Base-by-base conservation (phyloP, 2,329 filamentous ascomycete genomes). In the Colletotrichum trifolii region DNA sequence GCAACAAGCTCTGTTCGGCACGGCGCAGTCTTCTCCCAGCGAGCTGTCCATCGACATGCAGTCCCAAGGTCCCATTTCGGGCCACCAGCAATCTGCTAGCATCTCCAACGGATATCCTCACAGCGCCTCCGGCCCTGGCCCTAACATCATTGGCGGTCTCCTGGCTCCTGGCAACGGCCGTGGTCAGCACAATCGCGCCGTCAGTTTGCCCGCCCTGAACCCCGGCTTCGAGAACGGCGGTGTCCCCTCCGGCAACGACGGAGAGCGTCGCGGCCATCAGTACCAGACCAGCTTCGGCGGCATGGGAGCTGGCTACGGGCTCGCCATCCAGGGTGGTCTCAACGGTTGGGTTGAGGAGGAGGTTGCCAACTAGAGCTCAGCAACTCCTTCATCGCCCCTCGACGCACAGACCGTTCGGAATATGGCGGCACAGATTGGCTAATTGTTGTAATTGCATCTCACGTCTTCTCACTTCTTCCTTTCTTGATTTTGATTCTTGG, bases 1-100 rank as follows among this genome's bases (percentile, higher is more conserved):
- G 73, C 93, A 97, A 77, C 89, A 90, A 49, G 89, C 92, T 8
- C 84, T 97, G 68, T 97, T 95, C 74, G 91, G 90, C 68, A 90
- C 90, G 67, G 89, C 89, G 35, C 84, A 87, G 34, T 86, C 86
- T 2, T 85, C 85, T 13, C 82, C 85, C 10, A 85, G 81, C 62
- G 85, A 89, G 60, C 74, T 89, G 36, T 80, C 79, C 8, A 77
- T 89, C 25, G 87, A 89, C 57, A 82, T 88, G 40, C 84, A 87
- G 63, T 85, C 85, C 57, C 87, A 89, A 69, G 88, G 87, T 25
- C 87, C 78, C 73, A 85, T 83, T 77, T 84, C 79, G 72, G 86
- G 81, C 77, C 89, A 91, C 72, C 87, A 89, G 68, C 84, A 89
- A 71, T 91, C 89, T 12, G 86, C 87, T 34, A 89, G 86, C 75